phyloP scores from a whole-genome alignment of 2,329 filamentous ascomycete genomes.

The Aspergillus novofumigatus region DNA sequence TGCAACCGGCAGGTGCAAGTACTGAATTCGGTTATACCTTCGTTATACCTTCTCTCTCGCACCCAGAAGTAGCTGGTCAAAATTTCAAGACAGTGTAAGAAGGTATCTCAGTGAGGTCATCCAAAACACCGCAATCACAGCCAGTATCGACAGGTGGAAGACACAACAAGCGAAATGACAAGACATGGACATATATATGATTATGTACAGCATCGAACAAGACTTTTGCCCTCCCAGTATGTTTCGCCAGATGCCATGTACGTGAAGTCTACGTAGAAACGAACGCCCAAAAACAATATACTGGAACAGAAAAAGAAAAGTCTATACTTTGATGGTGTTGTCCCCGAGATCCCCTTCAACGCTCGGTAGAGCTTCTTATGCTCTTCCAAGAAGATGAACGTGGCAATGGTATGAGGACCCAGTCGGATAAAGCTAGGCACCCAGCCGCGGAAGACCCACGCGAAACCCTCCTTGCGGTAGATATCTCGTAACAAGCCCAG shows the following conservation, averaged over 20 bases:
- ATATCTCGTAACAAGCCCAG: constrained; percentile 50
- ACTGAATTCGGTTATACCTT: not conserved
- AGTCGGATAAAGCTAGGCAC: constrained; percentile 63
- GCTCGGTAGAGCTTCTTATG: constrained; percentile 60
- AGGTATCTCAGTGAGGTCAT: not conserved
- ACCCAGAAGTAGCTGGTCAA: not conserved
- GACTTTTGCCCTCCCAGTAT: constrained; percentile 9
- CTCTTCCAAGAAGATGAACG: constrained; percentile 64
- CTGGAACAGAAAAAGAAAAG: constrained; percentile 3
- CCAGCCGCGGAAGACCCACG: constrained; percentile 65
- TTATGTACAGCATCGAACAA: constrained; percentile 1
- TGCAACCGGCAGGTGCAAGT: not conserved
- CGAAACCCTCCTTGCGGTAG: constrained; percentile 53
- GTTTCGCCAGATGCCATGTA: constrained; percentile 15
- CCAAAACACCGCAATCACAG: not conserved
- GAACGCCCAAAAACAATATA: not conserved
- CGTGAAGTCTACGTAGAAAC: constrained; percentile 7
- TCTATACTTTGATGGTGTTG: constrained; percentile 48
- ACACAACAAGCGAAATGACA: not conserved
- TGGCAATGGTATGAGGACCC: constrained; percentile 63
- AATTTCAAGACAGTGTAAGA: not conserved
- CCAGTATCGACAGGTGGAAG: not conserved
- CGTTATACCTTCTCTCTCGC: not conserved
- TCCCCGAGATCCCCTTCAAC: constrained; percentile 39
- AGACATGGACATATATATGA: not conserved